Conservation (phyloP, 192 early-diverging fungal species). For the Coemansia sp. region DNA sequence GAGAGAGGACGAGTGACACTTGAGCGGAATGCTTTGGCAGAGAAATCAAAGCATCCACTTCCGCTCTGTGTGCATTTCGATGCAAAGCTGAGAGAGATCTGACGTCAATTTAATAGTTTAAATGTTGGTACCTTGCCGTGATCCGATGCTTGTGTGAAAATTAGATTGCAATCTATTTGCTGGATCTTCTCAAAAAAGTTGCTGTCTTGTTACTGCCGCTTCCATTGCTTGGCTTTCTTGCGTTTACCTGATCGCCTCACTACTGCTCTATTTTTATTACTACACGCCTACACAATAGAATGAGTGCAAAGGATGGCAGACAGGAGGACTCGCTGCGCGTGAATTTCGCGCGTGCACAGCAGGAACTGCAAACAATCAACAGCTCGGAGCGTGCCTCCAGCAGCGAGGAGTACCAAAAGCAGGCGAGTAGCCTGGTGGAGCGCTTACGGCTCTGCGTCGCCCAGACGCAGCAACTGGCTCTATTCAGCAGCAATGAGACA, state of each 20-base stretch:
- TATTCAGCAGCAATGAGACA: constrained; percentile 89
- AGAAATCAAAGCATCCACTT: background rate
- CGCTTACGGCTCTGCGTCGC: constrained; percentile 24
- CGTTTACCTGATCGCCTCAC: background rate
- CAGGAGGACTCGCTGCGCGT: constrained; percentile 23
- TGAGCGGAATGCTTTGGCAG: background rate
- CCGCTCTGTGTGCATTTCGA: no score
- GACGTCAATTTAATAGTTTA: no score
- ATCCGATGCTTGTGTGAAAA: no score
- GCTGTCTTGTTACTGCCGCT: background rate
- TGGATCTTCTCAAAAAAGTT: no score
- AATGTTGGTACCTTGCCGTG: no score
- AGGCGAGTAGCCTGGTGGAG: constrained; percentile 15
- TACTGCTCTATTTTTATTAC: background rate
- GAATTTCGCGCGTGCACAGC: constrained; percentile 44
- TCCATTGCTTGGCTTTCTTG: background rate
- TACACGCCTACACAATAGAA: background rate
- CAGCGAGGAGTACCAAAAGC: constrained; percentile 46
- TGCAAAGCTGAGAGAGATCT: no score
- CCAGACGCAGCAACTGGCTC: constrained; percentile 55
- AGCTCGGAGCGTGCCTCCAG: constrained; percentile 24
- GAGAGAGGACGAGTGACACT: no score
- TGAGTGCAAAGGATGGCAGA: background rate
- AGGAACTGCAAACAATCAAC: constrained; percentile 31
- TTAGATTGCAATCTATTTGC: no score